Evolutionary conservation across 83 land plant species (phyloP).

Genomic region (Diphasiastrum complanatum): DNA sequence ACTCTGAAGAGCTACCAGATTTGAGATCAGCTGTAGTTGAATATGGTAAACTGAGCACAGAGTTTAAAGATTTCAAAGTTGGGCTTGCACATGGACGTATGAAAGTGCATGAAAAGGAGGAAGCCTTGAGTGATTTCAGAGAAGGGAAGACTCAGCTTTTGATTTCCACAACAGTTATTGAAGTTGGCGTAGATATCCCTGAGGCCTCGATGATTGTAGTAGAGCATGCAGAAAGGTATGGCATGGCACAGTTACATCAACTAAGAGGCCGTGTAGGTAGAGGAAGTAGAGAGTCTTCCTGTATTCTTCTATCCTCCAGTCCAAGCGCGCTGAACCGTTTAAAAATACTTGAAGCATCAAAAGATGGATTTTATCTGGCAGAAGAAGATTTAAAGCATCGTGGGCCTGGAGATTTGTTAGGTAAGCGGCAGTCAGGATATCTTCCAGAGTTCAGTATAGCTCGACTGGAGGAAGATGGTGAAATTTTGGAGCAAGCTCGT

Average conservation of each 20-base stretch:
- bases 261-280: conserved; percentile 96
- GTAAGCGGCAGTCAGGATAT: conserved; percentile 88
- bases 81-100: conserved; percentile 85
- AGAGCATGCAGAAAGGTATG: conserved; percentile 93
- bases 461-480: conserved; percentile 78
- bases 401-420: conserved; percentile 91
- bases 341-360: conserved; percentile 63
- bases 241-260: conserved; percentile 92
- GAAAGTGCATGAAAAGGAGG: conserved; percentile 68
- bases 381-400: conserved; percentile 67
- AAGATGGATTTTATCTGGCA: conserved; percentile 85
- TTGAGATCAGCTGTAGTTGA: conserved; percentile 77
- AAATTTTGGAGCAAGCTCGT: conserved; percentile 69
- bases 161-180: conserved; percentile 82
- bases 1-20: conserved; percentile 70
- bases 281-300: conserved; percentile 62
- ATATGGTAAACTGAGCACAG: conserved; percentile 36
- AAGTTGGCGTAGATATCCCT: conserved; percentile 89
- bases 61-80: conserved; percentile 58
- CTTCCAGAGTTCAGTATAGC: conserved; percentile 86
- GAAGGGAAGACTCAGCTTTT: conserved; percentile 61
- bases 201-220: conserved; percentile 97
- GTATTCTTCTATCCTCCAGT: conserved; percentile 62
- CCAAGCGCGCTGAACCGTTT: conserved; percentile 44
- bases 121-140: conserved; percentile 57